Base-by-base conservation (phyloP, 2,329 filamentous ascomycete species). In the Pseudocercospora pini-densiflorae region DNA sequence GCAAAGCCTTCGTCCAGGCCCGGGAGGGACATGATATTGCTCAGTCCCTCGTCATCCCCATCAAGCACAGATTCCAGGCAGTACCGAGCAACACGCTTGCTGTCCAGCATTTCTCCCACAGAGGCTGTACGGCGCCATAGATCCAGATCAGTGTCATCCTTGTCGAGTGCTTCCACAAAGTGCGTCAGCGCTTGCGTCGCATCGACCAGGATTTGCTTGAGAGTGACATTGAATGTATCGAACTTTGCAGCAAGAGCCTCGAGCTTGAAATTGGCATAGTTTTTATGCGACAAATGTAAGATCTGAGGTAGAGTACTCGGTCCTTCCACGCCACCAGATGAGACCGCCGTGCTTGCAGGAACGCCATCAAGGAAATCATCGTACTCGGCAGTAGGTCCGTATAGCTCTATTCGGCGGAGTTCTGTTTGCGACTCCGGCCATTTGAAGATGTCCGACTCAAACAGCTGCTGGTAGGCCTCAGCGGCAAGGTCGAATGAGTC, bases 201-300 rank as follows among this genome's bases (percentile, higher is more conserved):
- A n/a, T 75, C 73, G 33, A 77, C 71, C 29, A 76, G 61, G 12
- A 78, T 75, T 21, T 76, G 71, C 23, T 71, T 69, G 27, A 75
- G 67, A 4, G 68, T 71, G 10, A 75, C 68, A 23, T 74, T 65
- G 31, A 75, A 64, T 0, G 47, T 61, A 21, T 74, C 70, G 36
- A 78, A 65, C 47, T 70, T 68, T 3, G 73, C 69, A 21, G 67
- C 69, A 12, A 77, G 68, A 10, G 72, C 69, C 77, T 99, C 94
- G n/a, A 99, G 83, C 65, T 90, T 83, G 76, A 97, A 97, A 75
- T 98, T 92, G 49, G 93, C 95, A 80, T 94, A 90, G 73, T 98
- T 99, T 79, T 98, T 99, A 83, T 96, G 93, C 1, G 94, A 92
- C 7, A 99, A 86, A 75, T 97, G 97, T 21, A 98, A 85, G 10